Conservation (phyloP, 1,139 yeast genomes). For the Scheffersomyces titani region DNA sequence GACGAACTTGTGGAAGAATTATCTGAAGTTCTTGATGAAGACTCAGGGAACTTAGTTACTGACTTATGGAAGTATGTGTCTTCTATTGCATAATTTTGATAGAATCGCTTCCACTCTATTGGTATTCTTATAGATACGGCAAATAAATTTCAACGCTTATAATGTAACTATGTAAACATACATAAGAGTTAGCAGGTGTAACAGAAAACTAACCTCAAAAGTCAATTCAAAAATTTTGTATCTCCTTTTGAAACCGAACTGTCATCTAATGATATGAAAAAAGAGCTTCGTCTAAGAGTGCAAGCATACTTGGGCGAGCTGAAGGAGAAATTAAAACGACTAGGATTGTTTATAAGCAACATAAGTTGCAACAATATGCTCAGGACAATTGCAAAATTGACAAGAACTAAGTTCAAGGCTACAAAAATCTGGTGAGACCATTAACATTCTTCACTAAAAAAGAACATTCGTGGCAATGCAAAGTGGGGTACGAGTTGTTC, state of each 20-base stretch:
- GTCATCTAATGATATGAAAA: background rate
- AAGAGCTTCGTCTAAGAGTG: background rate
- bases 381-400: background rate
- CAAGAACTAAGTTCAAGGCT: background rate
- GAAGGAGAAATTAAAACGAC: background rate
- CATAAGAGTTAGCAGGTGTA: background rate
- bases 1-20: constrained; percentile 43
- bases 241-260: background rate
- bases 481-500: background rate
- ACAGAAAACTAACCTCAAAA: background rate
- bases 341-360: background rate
- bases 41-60: constrained; percentile 47
- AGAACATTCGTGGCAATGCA: background rate
- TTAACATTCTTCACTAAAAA: background rate
- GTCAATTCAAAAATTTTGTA: background rate
- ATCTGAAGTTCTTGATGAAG: constrained; percentile 57
- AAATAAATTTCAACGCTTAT: background rate
- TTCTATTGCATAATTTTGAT: background rate
- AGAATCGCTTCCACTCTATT: no score
- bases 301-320: background rate
- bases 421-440: background rate
- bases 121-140: background rate
- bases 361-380: background rate
- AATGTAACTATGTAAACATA: background rate
- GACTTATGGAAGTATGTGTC: constrained; percentile 31